A percentile compares a stretch with the other conserved stretches of the same genome.
These are phyloP conservation scores for Alternaria incomplexa DNA, from an alignment of 2,329 filamentous ascomycete species.

Conservation along the genomic window DNA sequence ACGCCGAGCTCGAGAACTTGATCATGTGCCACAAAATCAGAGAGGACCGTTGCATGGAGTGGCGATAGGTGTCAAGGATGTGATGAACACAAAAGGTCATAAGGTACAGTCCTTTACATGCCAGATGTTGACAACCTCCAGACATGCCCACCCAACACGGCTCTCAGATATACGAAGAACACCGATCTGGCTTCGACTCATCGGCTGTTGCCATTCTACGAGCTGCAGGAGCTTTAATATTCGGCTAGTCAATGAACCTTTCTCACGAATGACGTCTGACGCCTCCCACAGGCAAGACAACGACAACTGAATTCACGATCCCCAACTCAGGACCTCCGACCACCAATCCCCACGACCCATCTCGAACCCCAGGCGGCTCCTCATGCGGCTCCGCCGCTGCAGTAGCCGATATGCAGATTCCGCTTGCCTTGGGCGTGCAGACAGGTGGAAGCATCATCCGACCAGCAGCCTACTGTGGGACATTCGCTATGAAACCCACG, in stretches of 20 bases:
- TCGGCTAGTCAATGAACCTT: not conserved
- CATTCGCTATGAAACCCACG: not conserved
- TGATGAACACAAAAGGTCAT: not conserved
- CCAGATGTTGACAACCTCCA: not conserved
- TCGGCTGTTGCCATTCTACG: not conserved
- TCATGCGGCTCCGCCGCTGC: not conserved
- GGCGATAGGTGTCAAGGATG: not conserved
- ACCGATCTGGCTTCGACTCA: not conserved
- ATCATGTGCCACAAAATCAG: not conserved
- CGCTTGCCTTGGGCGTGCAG: not conserved
- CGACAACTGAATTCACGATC: not conserved
- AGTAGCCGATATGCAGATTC: not conserved
- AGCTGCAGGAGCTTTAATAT: not conserved
- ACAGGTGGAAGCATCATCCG: not conserved
- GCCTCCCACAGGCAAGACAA: not conserved
- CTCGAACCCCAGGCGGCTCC: not conserved
- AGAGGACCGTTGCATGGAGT: not conserved
- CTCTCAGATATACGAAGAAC: not conserved
- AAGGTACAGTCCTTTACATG: not conserved
- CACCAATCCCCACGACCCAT: not conserved
- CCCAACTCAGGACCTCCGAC: not conserved
- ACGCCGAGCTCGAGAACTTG: not conserved
- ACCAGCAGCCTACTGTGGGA: not conserved
- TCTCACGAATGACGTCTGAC: too few relatives aligned
- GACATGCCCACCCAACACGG: not conserved